A percentile compares a stretch with the other conserved stretches of the same genome.
Evolutionary conservation across 768 basidiomycete genomes (phyloP).

Genomic region (Pleurotus citrinopileatus): DNA sequence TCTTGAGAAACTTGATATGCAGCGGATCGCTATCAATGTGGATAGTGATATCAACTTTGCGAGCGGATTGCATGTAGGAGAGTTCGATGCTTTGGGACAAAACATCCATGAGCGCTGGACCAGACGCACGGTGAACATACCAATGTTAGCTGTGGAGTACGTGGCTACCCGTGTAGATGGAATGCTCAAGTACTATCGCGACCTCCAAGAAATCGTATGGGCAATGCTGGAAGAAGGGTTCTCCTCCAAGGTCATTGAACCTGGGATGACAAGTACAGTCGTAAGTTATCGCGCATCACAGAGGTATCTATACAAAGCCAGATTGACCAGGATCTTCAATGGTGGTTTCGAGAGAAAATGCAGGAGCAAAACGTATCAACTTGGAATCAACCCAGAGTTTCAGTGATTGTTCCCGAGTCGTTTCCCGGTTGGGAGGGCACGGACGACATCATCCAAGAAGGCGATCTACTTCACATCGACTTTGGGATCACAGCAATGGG

Average conservation of each 20-base stretch:
- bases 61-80: conserved; percentile 49
- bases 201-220: conserved; percentile 50
- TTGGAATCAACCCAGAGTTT: conserved; percentile 54
- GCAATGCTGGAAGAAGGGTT: conserved; percentile 53
- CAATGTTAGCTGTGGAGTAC: conserved; percentile 47
- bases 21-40: conserved; percentile 43
- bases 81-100: conserved; percentile 32
- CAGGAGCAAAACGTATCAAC: conserved; percentile 41
- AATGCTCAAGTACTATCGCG: conserved; percentile 42
- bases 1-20: conserved; percentile 33
- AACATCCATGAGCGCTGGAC: conserved; percentile 42
- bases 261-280: conserved; percentile 43
- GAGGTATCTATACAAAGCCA: background rate
- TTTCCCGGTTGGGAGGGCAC: conserved; percentile 42
- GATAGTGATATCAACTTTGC: conserved; percentile 45
- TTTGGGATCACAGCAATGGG: conserved; percentile 54
- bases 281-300: conserved; percentile 19
- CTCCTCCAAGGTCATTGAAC: conserved; percentile 36
- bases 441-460: conserved; percentile 37
- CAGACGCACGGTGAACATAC: conserved; percentile 33
- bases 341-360: conserved; percentile 56
- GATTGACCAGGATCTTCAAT: conserved; percentile 45
- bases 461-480: conserved; percentile 53
- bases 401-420: conserved; percentile 36
- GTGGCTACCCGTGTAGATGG: conserved; percentile 38